Percentiles rank a stretch among this genome's conserved stretches.
These are phyloP conservation scores for Fusarium musae DNA, from an alignment of 2,329 filamentous ascomycete genomes.

Conservation along the genomic window DNA sequence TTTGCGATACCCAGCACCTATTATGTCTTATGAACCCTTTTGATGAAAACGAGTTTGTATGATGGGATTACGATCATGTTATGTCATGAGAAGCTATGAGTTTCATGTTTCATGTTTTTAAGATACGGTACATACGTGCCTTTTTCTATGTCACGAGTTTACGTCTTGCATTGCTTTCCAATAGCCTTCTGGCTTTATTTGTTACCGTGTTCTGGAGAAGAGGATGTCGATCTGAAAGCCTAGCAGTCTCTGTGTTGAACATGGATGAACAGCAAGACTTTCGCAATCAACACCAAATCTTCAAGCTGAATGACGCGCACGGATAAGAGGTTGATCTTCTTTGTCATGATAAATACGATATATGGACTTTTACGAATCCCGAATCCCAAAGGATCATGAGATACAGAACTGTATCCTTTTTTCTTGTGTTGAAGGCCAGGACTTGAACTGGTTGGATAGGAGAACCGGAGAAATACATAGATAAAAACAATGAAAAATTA, in stretches of 20 bases:
- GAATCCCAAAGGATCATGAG: slow-evolving; percentile 24
- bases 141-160: slow-evolving; percentile 37
- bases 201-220: slow-evolving; percentile 19
- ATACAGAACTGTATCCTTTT: slow-evolving; percentile 6
- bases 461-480: slow-evolving; percentile 1
- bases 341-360: slow-evolving; percentile 24
- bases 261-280: slow-evolving; percentile 1
- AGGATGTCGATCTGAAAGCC: not conserved
- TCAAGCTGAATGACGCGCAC: slow-evolving; percentile 30
- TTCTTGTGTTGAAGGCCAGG: slow-evolving; percentile 2
- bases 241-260: slow-evolving; percentile 8
- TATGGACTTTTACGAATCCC: slow-evolving; percentile 17
- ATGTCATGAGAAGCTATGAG: slow-evolving; percentile 32
- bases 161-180: not conserved
- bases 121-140: slow-evolving; percentile 31
- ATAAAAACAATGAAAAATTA: slow-evolving; percentile 14
- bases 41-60: slow-evolving; percentile 26
- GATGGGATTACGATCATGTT: slow-evolving; percentile 29
- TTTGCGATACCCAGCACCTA: slow-evolving; percentile 28
- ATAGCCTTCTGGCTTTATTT: not conserved
- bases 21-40: slow-evolving; percentile 9
- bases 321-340: slow-evolving; percentile 26
- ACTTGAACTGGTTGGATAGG: slow-evolving; percentile 1
- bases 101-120: slow-evolving; percentile 31
- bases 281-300: slow-evolving; percentile 8